Conservation (phyloP, 495 filamentous ascomycete genomes). For the Glutinoglossum americanum region DNA sequence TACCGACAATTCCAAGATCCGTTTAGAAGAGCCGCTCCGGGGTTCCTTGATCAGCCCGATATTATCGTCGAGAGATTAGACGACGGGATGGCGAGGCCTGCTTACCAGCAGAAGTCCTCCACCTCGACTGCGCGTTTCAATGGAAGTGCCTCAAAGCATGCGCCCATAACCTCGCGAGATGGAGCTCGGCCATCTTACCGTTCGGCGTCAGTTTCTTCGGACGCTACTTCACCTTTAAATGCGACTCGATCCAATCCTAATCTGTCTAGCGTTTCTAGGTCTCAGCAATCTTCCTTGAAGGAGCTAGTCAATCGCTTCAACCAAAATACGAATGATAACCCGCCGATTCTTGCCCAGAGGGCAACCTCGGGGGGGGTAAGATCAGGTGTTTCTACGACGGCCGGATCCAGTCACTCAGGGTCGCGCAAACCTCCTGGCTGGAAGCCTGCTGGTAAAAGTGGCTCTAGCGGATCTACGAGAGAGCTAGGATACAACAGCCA, state of each 20-base stretch:
- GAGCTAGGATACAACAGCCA: neutral
- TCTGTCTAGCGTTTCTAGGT: neutral
- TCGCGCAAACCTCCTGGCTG: neutral
- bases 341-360: neutral
- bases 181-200: neutral
- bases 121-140: neutral
- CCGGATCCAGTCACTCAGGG: neutral
- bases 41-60: neutral
- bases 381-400: neutral
- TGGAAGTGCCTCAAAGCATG: neutral
- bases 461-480: neutral
- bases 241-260: neutral
- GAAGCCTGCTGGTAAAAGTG: neutral
- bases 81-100: neutral
- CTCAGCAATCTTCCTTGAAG: neutral
- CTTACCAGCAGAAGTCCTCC: neutral
- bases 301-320: conserved; percentile 5
- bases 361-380: neutral
- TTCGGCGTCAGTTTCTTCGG: neutral
- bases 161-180: neutral
- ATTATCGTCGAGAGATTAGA: neutral
- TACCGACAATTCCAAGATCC: conserved; percentile 18
- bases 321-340: conserved; percentile 1
- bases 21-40: neutral
- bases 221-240: neutral